Base-by-base conservation (phyloP, 352 stramenopile species). In the Globisporangium spiculum region DNA sequence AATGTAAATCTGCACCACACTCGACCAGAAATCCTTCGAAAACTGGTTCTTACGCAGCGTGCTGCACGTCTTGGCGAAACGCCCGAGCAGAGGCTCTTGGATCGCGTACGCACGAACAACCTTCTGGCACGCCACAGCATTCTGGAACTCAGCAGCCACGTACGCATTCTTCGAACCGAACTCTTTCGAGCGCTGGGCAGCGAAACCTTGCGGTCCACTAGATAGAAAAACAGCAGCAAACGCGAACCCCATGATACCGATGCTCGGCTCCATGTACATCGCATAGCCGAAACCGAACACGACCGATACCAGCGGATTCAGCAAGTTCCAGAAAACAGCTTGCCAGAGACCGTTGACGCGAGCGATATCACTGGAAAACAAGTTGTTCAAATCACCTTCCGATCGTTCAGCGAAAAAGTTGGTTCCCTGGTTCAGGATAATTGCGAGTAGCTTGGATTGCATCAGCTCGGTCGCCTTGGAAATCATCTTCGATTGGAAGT, bases 401-500 rank as follows among this genome's bases (percentile, higher is more conserved):
- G 89, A 96, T 20, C 89, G 84, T 58, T 92, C 87, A 1, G 84
- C 83, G 32, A 96, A 96, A 65, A 96, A 96, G 44, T 79, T 71
- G 14, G 86, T 93, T 63, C 86, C 75, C 61, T 96, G 89, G 62
- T 79, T 84, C 26, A 96, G 65, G 50, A 96, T 93, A 64, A 89
- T 96, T 60, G 88, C 74, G 4, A 96, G 78, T 60, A 96, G 63
- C 27, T 75, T 83, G 48, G 71, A 80, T 68, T 96, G 86, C 70
- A 96, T 80, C 55, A 76, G 80, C 60, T 94, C 85, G 1, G 86
- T 94, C 20, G 89, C 89, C 73, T 94, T 96, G 30, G 86, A 87
- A 63, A 96, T 96, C 89, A 96, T 96, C 60, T 96, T 96, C 61
- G 85, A 93, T 75, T 96, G 89, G 75, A 96, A 96, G 69, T 92